phyloP scores from a whole-genome alignment of 2,329 filamentous ascomycete species.

The Penicillium sp. region DNA sequence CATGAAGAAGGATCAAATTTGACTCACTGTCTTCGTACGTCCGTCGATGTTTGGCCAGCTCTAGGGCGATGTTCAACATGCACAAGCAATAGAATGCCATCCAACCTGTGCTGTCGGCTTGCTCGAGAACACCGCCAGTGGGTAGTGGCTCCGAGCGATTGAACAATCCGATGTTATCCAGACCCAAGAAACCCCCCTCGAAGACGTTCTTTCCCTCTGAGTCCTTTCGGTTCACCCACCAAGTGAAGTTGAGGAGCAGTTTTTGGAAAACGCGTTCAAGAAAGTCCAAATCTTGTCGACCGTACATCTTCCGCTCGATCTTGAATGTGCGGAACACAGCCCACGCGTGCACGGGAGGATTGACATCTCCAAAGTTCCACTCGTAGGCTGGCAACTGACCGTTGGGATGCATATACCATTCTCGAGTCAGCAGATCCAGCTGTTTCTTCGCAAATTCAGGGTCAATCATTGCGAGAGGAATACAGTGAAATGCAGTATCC shows the following conservation, averaged over 20 bases:
- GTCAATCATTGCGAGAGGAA: constrained; percentile 92
- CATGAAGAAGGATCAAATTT: not conserved
- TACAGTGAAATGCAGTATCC: constrained; percentile 96
- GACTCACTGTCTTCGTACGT: constrained; percentile 74
- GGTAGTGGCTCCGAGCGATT: constrained; percentile 93
- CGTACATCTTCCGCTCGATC: constrained; percentile 96
- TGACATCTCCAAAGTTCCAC: constrained; percentile 97
- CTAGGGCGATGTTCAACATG: constrained; percentile 95
- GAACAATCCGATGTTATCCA: constrained; percentile 97
- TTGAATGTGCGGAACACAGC: constrained; percentile 94
- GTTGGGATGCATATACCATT: constrained; percentile 99
- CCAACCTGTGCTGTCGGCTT: constrained; percentile 97
- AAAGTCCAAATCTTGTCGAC: constrained; percentile 89
- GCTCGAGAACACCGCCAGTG: constrained; percentile 86
- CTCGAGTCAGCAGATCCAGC: constrained; percentile 86
- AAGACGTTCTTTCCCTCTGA: constrained; percentile 93
- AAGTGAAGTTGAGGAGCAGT: constrained; percentile 90
- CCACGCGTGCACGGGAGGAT: constrained; percentile 95
- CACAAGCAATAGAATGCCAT: constrained; percentile 96
- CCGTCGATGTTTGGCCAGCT: constrained; percentile 88
- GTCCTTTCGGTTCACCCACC: constrained; percentile 99
- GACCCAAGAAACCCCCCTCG: constrained; percentile 87
- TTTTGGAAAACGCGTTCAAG: constrained; percentile 96
- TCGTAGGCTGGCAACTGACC: constrained; percentile 89
- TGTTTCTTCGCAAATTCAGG: constrained; percentile 98